Base-by-base conservation (phyloP, 2,329 filamentous ascomycete genomes). In the Pseudogymnoascus pannorum region DNA sequence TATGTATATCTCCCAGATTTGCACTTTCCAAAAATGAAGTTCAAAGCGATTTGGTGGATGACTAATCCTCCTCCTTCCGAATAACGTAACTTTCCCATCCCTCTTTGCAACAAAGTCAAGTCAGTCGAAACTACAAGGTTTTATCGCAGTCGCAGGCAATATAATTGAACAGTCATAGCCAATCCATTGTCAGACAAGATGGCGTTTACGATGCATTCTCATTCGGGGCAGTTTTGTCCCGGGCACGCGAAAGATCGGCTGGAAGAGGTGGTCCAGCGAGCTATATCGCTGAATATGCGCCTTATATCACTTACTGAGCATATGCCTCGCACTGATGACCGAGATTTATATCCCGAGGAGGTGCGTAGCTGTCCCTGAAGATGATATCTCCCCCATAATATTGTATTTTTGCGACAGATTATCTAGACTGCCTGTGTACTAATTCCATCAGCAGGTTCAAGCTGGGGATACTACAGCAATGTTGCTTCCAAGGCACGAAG, bases 121-220 rank as follows among this genome's bases (percentile, higher is more conserved):
- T 36, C 36, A 8, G n/a, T n/a, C n/a, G n/a, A n/a, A n/a, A n/a
- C n/a, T n/a, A n/a, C n/a, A n/a, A n/a, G n/a, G n/a, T n/a, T n/a
- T n/a, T n/a, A n/a, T n/a, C n/a, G n/a, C n/a, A 31, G 29, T 12
- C 48, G 9, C 5, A 16, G 16, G 33, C 48, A 54, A 33, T 20
- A 54, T 31, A 54, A 54, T 54, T 54, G 26, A 54, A 31, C 48
- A 20, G 11, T 18, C 48, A 31, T 8, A 12, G n/a, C 20, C 29
- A 38, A 38, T 29, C 16, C 24, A 14, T 18, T 2, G 31, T 4
- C 7, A 24, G 14, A 58, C 11, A 58, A 11, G 1, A 97, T 97
- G 94, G 92, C 93, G 1, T 96, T 96, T 77, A 95, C 94, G 4
- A 95, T 97, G 79, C 94, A 99, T 76, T 96, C 91, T 71, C 94